Evolutionary conservation across 169 alveolate genomes (phyloP).

Genomic region (Perkinsus olseni): DNA sequence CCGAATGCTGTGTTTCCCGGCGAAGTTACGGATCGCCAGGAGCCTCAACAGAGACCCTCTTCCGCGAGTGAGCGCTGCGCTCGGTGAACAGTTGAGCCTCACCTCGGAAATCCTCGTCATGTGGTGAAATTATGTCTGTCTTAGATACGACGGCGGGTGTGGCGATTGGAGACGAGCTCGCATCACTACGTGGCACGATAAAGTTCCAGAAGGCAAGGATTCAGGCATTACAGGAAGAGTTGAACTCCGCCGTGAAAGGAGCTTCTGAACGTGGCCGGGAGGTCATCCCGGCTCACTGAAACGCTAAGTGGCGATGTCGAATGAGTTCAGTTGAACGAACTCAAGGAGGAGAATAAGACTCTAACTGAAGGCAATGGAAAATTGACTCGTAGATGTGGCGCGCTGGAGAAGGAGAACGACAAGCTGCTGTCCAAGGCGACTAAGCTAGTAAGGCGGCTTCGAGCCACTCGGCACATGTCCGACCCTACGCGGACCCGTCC

Average conservation of each 20-base stretch:
- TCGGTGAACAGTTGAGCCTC: no score
- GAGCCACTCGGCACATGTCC: no score
- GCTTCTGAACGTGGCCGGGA: constrained; percentile 34
- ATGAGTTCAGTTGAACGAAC: not conserved
- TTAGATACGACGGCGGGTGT: not conserved
- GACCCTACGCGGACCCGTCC: no score
- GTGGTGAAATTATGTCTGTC: no score
- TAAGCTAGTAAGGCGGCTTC: not conserved
- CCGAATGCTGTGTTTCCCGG: no score
- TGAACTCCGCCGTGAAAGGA: constrained; percentile 44
- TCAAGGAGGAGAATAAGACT: not conserved
- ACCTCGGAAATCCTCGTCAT: no score
- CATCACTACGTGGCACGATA: constrained; percentile 17
- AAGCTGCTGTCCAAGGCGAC: not conserved
- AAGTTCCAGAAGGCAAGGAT: constrained; percentile 54
- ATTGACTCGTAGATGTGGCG: not conserved
- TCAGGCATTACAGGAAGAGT: constrained; percentile 50
- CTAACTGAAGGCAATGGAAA: not conserved
- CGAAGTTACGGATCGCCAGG: no score
- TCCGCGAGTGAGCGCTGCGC: no score
- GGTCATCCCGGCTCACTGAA: not conserved
- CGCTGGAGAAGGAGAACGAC: not conserved
- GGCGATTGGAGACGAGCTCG: not conserved
- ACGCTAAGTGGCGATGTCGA: not conserved
- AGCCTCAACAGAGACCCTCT: no score